Evolutionary conservation across 2,329 filamentous ascomycete genomes (phyloP).

Genomic region (Xylariaceae sp.): DNA sequence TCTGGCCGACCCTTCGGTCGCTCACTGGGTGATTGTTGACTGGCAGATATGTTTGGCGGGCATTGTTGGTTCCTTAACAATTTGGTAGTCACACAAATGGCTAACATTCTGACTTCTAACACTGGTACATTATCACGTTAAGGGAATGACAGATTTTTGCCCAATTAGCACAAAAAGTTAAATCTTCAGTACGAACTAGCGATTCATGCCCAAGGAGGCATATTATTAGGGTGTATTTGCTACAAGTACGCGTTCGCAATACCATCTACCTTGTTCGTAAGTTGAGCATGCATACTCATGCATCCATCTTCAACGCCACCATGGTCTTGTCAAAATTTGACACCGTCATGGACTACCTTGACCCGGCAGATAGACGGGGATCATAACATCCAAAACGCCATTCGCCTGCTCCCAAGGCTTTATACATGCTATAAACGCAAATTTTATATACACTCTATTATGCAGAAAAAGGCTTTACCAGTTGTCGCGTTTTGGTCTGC

Average conservation of each 20-base stretch:
- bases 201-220: conserved; percentile 3
- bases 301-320: conserved; percentile 20
- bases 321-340: conserved; percentile 12
- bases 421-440: conserved; percentile 10
- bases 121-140: too few species aligned
- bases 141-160: not conserved
- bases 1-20: too few species aligned
- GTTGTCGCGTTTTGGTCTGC: conserved; percentile 24
- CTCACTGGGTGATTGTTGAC: too few species aligned
- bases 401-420: not conserved
- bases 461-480: conserved; percentile 18
- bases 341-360: conserved; percentile 18
- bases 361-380: conserved; percentile 13
- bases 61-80: too few species aligned
- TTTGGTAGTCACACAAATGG: too few species aligned
- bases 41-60: too few species aligned
- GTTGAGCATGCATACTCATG: conserved; percentile 21
- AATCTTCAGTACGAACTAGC: conserved; percentile 11
- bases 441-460: conserved; percentile 21
- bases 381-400: conserved; percentile 27
- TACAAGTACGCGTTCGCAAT: conserved; percentile 14
- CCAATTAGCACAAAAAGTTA: conserved; percentile 8
- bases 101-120: too few species aligned
- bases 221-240: conserved; percentile 23
- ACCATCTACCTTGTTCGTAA: conserved; percentile 23